Evolutionary conservation across 495 filamentous ascomycete species (phyloP).

Genomic region (Daldinia loculata): DNA sequence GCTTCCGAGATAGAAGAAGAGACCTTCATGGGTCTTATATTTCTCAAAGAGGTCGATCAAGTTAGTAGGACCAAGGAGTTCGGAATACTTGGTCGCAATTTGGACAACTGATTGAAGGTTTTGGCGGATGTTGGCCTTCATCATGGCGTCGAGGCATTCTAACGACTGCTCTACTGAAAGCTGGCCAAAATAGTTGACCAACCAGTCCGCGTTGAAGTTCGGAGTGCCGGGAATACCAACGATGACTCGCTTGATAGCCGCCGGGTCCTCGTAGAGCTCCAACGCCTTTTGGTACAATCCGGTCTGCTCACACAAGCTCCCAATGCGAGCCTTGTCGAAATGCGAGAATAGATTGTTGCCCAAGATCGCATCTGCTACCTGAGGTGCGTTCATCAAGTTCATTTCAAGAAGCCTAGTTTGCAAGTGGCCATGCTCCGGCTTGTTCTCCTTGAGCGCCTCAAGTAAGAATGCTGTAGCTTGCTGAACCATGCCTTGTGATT

Average conservation of each 20-base stretch:
- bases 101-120: conserved; percentile 94
- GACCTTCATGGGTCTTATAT: conserved; percentile 93
- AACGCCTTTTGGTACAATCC: conserved; percentile 86
- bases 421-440: conserved; percentile 89
- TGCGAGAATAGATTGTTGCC: conserved; percentile 97
- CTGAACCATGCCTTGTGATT: conserved; percentile 96
- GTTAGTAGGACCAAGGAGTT: conserved; percentile 87
- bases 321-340: conserved; percentile 89
- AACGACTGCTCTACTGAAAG: conserved; percentile 94
- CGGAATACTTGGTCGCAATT: conserved; percentile 96
- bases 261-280: conserved; percentile 91
- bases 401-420: conserved; percentile 97
- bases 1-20: conserved; percentile 97
- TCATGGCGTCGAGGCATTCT: conserved; percentile 95
- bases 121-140: conserved; percentile 93
- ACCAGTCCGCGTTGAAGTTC: conserved; percentile 86
- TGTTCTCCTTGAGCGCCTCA: conserved; percentile 92
- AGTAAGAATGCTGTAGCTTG: conserved; percentile 96
- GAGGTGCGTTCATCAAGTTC: conserved; percentile 95
- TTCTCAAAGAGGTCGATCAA: conserved; percentile 96
- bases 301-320: conserved; percentile 89
- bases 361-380: conserved; percentile 96
- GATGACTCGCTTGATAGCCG: conserved; percentile 86
- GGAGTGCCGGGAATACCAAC: conserved; percentile 81
- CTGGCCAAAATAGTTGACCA: conserved; percentile 89